Base-by-base conservation (phyloP, 2,329 filamentous ascomycete species). In the Colletotrichum acutatum region DNA sequence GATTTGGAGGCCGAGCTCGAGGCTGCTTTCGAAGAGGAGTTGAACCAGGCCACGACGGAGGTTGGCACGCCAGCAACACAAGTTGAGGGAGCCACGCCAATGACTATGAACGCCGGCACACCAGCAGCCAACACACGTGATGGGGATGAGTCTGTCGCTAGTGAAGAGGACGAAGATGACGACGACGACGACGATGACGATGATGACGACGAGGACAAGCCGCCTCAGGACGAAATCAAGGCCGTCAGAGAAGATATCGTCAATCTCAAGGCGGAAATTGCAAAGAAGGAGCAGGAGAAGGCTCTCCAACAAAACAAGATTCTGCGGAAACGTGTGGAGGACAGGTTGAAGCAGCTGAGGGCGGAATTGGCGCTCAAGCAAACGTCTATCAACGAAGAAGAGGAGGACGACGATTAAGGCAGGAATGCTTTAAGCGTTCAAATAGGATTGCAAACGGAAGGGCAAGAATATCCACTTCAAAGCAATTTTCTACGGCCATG, bases 1-100 rank as follows among this genome's bases (percentile, higher is more conserved):
- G 81, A 90, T 76, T 78, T 90, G 80, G 84, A 91, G 80, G 84
- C 86, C 79, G 80, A 90, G 77, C 82, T 93, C 77, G 81, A 92
- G 75, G 81, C 90, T 76, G 80, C 89, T 79, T 84, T 90, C 82
- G 42, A 87, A 75, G 76, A 87, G 79, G 65, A 87, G 78, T 75
- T 88, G 83, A 72, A 88, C 74, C 72, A 71, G 5, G 77, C 74
- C 14, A 77, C 73, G 4, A 83, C 81, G 0, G 83, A 81, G n/a
- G 82, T 83, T 14, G 72, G 82, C 63, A 86, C 84, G 11, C 83
- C 85, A 1, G 83, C 78, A n/a, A 83, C 85, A 8, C 83, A 83
- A 58, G 75, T 81, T 56, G 85, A 86, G 59, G 84, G 81, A 9
- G 78, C 83, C 22, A 90, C 87, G 2, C 87, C 88, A 3, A 81